Conservation (phyloP, 169 alveolate species). For the Eimeria falciformis region DNA sequence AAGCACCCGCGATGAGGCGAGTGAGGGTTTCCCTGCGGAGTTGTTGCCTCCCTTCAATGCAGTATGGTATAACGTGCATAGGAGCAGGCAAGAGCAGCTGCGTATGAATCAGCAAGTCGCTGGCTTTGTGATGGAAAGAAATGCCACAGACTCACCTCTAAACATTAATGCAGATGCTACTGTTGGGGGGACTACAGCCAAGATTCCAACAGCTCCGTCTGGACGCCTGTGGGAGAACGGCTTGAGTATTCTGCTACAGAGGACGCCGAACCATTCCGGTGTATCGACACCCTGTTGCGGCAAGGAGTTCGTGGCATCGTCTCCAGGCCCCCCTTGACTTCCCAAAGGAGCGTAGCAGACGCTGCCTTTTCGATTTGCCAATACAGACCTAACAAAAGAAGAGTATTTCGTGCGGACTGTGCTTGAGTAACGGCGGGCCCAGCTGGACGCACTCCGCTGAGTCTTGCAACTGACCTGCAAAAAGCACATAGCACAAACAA, state of each 20-base stretch:
- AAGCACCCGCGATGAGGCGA: no score
- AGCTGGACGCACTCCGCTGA: constrained; percentile 52
- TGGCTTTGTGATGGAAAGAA: no score
- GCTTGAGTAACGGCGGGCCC: constrained; percentile 63
- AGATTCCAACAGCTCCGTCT: constrained; percentile 23
- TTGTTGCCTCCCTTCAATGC: no score
- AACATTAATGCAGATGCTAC: constrained; percentile 56
- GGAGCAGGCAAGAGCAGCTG: no score
- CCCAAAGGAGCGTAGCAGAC: constrained; percentile 70
- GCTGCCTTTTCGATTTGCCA: constrained; percentile 39
- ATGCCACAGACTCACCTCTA: constrained; percentile 28
- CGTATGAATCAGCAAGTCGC: no score
- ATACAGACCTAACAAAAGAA: constrained; percentile 41
- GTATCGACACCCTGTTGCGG: constrained; percentile 28
- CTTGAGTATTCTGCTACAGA: constrained; percentile 61
- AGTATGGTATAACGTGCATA: no score
- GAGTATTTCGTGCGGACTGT: constrained; percentile 58
- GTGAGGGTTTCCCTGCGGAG: no score
- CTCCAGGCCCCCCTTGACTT: constrained; percentile 18
- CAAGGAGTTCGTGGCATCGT: background rate
- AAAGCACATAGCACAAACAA: background rate
- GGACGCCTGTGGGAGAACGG: background rate
- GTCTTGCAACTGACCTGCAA: constrained; percentile 52
- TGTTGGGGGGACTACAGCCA: constrained; percentile 34
- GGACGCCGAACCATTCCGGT: constrained; percentile 59